These are phyloP conservation scores for Viola odorata DNA, from an alignment of 345 rosid genomes.

Conservation along the genomic window DNA sequence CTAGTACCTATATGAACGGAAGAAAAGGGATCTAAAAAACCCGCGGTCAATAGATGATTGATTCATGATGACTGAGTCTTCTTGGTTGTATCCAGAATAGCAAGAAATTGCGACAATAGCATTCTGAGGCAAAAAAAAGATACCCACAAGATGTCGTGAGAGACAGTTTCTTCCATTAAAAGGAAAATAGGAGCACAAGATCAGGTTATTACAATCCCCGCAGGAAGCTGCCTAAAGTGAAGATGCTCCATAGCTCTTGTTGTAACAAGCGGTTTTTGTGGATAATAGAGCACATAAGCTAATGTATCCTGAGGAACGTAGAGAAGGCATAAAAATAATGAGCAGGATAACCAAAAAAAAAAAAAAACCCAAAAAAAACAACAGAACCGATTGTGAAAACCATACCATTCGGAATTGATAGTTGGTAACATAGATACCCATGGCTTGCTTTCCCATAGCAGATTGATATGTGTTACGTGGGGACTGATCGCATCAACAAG, in stretches of 20 bases:
- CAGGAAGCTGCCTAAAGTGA: slow-evolving; percentile 98
- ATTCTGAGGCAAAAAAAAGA: slow-evolving; percentile 44
- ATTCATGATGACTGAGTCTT: slow-evolving; percentile 98
- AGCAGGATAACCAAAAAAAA: background rate
- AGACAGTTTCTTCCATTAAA: background rate
- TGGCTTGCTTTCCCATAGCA: slow-evolving; percentile 99
- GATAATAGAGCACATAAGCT: slow-evolving; percentile 95
- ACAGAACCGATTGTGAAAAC: slow-evolving; percentile 1
- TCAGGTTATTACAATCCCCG: slow-evolving; percentile 74
- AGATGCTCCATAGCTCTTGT: slow-evolving; percentile 99
- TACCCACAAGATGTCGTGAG: background rate
- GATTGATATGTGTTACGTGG: slow-evolving; percentile 99
- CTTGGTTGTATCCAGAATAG: slow-evolving; percentile 98
- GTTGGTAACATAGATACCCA: slow-evolving; percentile 98
- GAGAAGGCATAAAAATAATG: background rate
- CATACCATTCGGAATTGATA: slow-evolving; percentile 94
- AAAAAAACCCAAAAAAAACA: background rate
- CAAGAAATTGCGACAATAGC: slow-evolving; percentile 96
- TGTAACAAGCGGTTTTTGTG: slow-evolving; percentile 97
- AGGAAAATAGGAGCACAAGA: slow-evolving; percentile 2
- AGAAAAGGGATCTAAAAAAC: slow-evolving; percentile 87
- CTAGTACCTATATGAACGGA: slow-evolving; percentile 79
- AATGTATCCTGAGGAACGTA: slow-evolving; percentile 65
- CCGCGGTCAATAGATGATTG: slow-evolving; percentile 98
- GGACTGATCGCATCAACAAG: slow-evolving; percentile 46